Conservation (phyloP, 2,329 filamentous ascomycete genomes). For the Hypoxylon rubiginosum region DNA sequence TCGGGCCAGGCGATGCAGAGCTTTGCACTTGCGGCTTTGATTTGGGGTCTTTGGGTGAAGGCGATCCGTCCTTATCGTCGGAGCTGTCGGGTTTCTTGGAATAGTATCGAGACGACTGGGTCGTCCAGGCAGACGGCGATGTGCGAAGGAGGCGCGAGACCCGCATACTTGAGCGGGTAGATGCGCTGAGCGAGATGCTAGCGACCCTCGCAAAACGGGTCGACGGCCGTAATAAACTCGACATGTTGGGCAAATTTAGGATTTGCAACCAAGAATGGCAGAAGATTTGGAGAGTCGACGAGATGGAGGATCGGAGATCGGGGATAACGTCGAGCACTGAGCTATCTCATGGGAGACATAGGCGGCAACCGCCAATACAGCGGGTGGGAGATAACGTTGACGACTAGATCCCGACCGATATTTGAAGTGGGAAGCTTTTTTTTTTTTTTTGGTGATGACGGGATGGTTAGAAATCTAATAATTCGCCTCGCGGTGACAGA, state of each 20-base stretch:
- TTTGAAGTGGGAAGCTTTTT: constrained; percentile 12
- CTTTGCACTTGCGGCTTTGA: constrained; percentile 48
- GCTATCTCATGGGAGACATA: constrained; percentile 44
- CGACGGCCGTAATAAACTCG: constrained; percentile 51
- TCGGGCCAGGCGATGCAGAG: constrained; percentile 49
- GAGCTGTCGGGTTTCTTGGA: constrained; percentile 44
- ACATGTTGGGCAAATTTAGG: constrained; percentile 50
- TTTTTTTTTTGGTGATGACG: constrained; percentile 1
- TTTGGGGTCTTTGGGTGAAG: constrained; percentile 17
- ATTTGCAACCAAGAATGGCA: constrained; percentile 40
- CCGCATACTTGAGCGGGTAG: constrained; percentile 46
- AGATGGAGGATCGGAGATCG: constrained; percentile 24
- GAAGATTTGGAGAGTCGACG: constrained; percentile 30
- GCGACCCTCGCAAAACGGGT: constrained; percentile 48
- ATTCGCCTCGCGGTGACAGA: constrained; percentile 41
- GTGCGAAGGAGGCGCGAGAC: constrained; percentile 44
- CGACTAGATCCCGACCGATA: constrained; percentile 11
- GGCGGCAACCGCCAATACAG: constrained; percentile 27
- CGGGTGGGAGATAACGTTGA: constrained; percentile 10
- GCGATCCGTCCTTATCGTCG: constrained; percentile 17
- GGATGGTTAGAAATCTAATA: constrained; percentile 26
- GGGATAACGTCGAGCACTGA: constrained; percentile 24
- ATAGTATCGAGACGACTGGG: constrained; percentile 45
- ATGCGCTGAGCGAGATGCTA: constrained; percentile 42
- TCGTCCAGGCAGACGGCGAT: constrained; percentile 45